Evolutionary conservation across 2,329 filamentous ascomycete species (phyloP).

Genomic region (Ophiostoma himal-ulmi): DNA sequence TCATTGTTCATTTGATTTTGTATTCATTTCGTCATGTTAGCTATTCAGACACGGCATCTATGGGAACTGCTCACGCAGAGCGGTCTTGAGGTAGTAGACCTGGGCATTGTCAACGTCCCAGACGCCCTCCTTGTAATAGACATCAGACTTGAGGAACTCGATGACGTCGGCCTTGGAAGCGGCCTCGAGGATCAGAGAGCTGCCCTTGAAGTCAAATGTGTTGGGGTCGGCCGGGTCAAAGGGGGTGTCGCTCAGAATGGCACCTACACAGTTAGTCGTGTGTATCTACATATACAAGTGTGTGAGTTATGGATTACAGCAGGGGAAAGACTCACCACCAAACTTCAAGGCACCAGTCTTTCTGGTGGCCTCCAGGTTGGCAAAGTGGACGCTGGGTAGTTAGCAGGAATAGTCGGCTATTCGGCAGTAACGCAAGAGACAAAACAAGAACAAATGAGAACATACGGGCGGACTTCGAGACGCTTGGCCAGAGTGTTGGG

Average conservation of each 20-base stretch:
- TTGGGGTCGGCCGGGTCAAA: slow-evolving; percentile 50
- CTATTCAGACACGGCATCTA: background rate
- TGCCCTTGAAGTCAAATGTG: slow-evolving; percentile 66
- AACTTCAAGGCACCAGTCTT: slow-evolving; percentile 56
- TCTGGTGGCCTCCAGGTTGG: slow-evolving; percentile 46
- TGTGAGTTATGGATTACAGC: background rate
- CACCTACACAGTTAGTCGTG: slow-evolving; percentile 44
- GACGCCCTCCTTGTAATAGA: slow-evolving; percentile 65
- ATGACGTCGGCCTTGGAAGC: slow-evolving; percentile 64
- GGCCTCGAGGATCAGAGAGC: slow-evolving; percentile 61
- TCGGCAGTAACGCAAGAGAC: background rate
- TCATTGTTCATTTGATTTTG: background rate
- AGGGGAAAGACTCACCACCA: slow-evolving; percentile 49
- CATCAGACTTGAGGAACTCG: slow-evolving; percentile 61
- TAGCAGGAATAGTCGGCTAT: no score
- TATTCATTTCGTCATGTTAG: background rate
- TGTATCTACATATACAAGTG: background rate
- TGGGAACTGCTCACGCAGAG: slow-evolving; percentile 28
- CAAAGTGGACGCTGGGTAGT: slow-evolving; percentile 47
- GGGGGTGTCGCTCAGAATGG: slow-evolving; percentile 60
- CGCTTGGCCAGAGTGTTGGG: slow-evolving; percentile 55
- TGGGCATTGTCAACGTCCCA: slow-evolving; percentile 69
- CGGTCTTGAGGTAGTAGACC: slow-evolving; percentile 34
- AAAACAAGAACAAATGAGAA: slow-evolving; percentile 21
- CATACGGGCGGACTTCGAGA: slow-evolving; percentile 54